phyloP scores from a whole-genome alignment of 2,329 filamentous ascomycete species.

The Botryosphaeria dothidea region DNA sequence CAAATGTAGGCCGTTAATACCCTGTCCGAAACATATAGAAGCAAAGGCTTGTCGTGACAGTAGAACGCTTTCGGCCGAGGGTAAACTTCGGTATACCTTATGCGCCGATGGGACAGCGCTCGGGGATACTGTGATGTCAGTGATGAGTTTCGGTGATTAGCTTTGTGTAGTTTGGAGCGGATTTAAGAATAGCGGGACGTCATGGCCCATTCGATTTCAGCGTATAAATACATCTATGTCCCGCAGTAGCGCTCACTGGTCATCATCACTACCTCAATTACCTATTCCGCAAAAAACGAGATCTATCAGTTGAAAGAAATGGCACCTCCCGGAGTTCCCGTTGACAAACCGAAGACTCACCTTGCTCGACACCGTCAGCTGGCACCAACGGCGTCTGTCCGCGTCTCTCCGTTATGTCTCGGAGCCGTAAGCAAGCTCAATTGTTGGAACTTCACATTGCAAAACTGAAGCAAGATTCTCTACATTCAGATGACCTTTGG shows the following conservation, averaged over 20 bases:
- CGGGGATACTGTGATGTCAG: too few species aligned
- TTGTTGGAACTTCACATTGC: background rate
- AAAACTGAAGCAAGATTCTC: background rate
- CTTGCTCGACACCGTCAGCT: constrained; percentile 56
- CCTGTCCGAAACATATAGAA: too few species aligned
- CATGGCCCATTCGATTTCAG: background rate
- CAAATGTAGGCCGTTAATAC: too few species aligned
- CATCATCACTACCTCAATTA: too few species aligned
- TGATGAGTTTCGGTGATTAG: too few species aligned
- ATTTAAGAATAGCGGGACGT: background rate
- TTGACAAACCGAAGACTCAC: constrained; percentile 34
- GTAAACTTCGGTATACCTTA: background rate
- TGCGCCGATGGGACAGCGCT: background rate
- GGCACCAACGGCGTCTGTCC: constrained; percentile 52
- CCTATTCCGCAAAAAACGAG: background rate
- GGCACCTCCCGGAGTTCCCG: constrained; percentile 16
- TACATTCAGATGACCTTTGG: constrained; percentile 52
- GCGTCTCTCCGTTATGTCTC: constrained; percentile 57
- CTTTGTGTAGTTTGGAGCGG: background rate
- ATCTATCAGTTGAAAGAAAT: background rate
- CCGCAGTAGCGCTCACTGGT: background rate
- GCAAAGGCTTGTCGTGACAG: background rate
- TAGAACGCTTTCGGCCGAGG: background rate
- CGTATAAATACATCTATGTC: background rate
- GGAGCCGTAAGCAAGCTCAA: constrained; percentile 35